Evolutionary conservation across 495 filamentous ascomycete species (phyloP).

Genomic region (Xylaria cubensis): DNA sequence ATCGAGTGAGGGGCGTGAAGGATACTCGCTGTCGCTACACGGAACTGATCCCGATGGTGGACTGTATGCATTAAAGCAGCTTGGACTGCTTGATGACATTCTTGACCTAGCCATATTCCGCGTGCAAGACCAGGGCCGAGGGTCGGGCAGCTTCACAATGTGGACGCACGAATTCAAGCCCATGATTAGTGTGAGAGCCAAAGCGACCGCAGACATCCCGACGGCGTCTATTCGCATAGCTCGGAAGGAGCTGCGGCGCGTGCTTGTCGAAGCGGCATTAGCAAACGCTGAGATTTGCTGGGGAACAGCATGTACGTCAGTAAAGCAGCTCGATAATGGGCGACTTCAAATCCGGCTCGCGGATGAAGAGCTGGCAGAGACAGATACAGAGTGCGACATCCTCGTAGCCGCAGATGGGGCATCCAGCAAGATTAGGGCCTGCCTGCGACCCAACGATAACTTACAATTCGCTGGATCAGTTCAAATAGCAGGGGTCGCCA

Average conservation of each 20-base stretch:
- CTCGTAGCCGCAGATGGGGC: constrained; percentile 49
- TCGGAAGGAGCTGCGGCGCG: constrained; percentile 33
- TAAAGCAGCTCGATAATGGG: constrained; percentile 25
- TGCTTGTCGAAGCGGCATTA: constrained; percentile 34
- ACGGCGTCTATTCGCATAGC: constrained; percentile 35
- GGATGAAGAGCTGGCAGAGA: constrained; percentile 21
- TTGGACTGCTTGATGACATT: constrained; percentile 35
- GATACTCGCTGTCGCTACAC: constrained; percentile 46
- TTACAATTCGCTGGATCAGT: constrained; percentile 44
- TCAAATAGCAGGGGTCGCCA: constrained; percentile 38
- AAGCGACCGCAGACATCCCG: constrained; percentile 27
- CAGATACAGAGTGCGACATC: constrained; percentile 44
- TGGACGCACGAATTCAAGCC: constrained; percentile 37
- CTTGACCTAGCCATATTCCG: constrained; percentile 29
- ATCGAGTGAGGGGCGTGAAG: constrained; percentile 32
- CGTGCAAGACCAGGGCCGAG: constrained; percentile 13
- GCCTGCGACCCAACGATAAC: constrained; percentile 43
- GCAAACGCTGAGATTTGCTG: constrained; percentile 30
- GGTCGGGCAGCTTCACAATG: constrained; percentile 35
- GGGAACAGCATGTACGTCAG: constrained; percentile 33
- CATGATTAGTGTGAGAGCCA: constrained; percentile 32
- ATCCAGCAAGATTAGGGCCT: constrained; percentile 45
- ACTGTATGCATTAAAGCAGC: constrained; percentile 33
- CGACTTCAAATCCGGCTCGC: constrained; percentile 32
- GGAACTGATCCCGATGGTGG: constrained; percentile 36